A percentile compares a stretch with the other conserved stretches of the same genome.
These are phyloP conservation scores for Clathrus columnatus DNA, from an alignment of 768 basidiomycete genomes.

Conservation along the genomic window DNA sequence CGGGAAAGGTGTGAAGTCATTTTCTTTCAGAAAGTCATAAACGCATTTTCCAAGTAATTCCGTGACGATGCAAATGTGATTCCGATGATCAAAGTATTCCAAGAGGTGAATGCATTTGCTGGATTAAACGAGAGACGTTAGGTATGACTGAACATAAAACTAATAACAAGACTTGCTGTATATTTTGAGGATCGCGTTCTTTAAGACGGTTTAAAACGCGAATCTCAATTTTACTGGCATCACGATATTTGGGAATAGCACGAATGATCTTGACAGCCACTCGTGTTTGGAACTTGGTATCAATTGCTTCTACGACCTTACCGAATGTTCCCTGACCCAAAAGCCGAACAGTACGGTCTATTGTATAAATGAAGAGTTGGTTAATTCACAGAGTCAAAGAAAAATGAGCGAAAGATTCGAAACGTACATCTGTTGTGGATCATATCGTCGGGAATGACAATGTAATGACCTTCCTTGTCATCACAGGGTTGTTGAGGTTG, in stretches of 20 bases:
- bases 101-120: constrained; percentile 98
- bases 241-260: constrained; percentile 96
- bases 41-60: constrained; percentile 95
- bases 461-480: constrained; percentile 98
- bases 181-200: constrained; percentile 78
- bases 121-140: constrained; percentile 14
- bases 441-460: constrained; percentile 85
- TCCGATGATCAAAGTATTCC: constrained; percentile 92
- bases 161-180: constrained; percentile 53
- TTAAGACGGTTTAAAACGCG: constrained; percentile 88
- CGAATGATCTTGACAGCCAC: constrained; percentile 99
- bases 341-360: constrained; percentile 86
- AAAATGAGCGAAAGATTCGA: not conserved
- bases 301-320: constrained; percentile 92
- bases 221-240: constrained; percentile 97
- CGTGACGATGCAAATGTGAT: constrained; percentile 96
- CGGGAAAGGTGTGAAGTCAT: constrained; percentile 93
- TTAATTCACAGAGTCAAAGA: constrained; percentile 8
- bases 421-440: constrained; percentile 76
- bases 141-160: constrained; percentile 11
- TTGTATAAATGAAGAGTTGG: constrained; percentile 6
- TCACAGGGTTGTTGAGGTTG: constrained; percentile 73
- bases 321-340: constrained; percentile 98
- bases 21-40: constrained; percentile 98
- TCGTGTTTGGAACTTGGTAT: constrained; percentile 60